phyloP scores from a whole-genome alignment of 805 yeast genomes.

The Pachysolen tannophilus region DNA sequence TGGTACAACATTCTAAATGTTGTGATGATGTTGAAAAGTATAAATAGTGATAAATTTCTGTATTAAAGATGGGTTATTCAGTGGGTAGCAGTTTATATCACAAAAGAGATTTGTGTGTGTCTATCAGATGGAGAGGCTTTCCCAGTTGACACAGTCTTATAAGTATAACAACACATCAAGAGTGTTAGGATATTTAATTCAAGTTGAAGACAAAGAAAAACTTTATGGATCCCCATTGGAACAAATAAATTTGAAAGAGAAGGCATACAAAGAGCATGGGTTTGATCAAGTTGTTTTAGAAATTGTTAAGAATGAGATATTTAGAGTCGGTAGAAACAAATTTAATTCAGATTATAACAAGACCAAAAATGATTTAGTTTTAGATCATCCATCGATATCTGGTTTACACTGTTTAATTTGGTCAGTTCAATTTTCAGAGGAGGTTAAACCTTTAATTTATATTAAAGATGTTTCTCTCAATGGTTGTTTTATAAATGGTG shows the following conservation, averaged over 20 bases:
- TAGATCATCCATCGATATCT: slow-evolving; percentile 33
- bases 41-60: neutral
- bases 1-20: too few species aligned
- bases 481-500: slow-evolving; percentile 40
- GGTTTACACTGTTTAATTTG: slow-evolving; percentile 39
- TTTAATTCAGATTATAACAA: too few species aligned
- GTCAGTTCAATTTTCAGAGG: slow-evolving; percentile 41
- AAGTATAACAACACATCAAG: too few species aligned
- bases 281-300: too few species aligned
- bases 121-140: too few species aligned
- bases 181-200: neutral
- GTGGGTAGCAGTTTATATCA: too few species aligned
- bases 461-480: slow-evolving; percentile 43
- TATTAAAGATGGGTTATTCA: too few species aligned
- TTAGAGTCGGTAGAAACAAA: slow-evolving; percentile 40
- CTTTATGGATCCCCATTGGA: neutral
- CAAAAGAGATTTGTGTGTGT: too few species aligned
- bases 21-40: neutral
- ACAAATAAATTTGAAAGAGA: too few species aligned
- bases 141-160: too few species aligned
- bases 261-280: too few species aligned
- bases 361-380: slow-evolving; percentile 21
- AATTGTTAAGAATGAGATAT: slow-evolving; percentile 23
- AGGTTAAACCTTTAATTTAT: slow-evolving; percentile 37
- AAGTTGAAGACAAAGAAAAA: neutral